Evolutionary conservation across 1,284 basidiomycete genomes (phyloP).

Genomic region (Cryptococcus wingfieldii): DNA sequence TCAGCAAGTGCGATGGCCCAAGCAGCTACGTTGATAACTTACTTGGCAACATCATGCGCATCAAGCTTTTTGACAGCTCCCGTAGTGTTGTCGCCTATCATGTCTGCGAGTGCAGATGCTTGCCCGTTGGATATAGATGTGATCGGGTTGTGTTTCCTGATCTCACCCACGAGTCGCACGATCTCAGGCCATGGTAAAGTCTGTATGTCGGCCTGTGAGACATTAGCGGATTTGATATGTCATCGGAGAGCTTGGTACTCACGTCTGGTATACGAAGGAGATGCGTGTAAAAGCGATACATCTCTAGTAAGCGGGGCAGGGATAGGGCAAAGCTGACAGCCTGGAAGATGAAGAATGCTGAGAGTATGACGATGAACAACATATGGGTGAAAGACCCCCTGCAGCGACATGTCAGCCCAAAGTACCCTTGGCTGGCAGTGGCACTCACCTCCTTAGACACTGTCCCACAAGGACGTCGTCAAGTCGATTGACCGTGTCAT

Average conservation of each 20-base stretch:
- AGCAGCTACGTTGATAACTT: slow-evolving; percentile 9
- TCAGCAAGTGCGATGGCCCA: not conserved
- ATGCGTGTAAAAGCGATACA: slow-evolving; percentile 78
- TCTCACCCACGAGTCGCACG: slow-evolving; percentile 78
- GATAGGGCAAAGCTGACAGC: slow-evolving; percentile 52
- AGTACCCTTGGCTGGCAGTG: not conserved
- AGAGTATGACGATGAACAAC: slow-evolving; percentile 76
- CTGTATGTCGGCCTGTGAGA: slow-evolving; percentile 85
- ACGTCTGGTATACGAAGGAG: slow-evolving; percentile 58
- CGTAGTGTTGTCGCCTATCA: slow-evolving; percentile 28
- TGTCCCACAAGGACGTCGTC: slow-evolving; percentile 72
- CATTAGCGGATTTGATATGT: not conserved
- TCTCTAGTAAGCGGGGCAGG: slow-evolving; percentile 72
- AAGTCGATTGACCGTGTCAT: slow-evolving; percentile 53
- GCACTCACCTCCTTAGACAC: slow-evolving; percentile 70
- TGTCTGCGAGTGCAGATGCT: slow-evolving; percentile 46
- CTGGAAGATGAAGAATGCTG: slow-evolving; percentile 67
- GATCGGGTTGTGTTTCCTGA: slow-evolving; percentile 83
- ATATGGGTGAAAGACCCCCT: slow-evolving; percentile 39
- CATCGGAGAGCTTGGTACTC: slow-evolving; percentile 17
- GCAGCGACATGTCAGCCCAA: too few species aligned
- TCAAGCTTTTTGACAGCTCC: slow-evolving; percentile 67
- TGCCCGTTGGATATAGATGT: slow-evolving; percentile 63
- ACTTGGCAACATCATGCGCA: slow-evolving; percentile 71
- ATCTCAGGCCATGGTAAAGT: slow-evolving; percentile 96